Evolutionary conservation across 805 yeast genomes (phyloP).

Genomic region (Yarrowia osloensis): DNA sequence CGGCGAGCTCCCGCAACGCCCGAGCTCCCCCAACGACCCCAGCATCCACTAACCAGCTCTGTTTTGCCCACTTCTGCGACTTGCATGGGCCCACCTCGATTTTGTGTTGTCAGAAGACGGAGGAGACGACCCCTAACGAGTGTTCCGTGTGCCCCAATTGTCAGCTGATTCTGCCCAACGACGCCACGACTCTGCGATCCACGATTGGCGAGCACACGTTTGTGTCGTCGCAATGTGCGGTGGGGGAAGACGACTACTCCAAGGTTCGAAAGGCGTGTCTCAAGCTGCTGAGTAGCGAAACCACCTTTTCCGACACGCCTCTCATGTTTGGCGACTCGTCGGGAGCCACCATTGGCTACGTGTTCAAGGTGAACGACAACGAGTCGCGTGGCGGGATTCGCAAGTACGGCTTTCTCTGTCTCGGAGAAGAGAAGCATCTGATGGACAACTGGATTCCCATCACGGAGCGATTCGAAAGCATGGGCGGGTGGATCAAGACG

Average conservation of each 20-base stretch:
- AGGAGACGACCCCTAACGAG: slow-evolving; percentile 26
- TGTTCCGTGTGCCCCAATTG: slow-evolving; percentile 36
- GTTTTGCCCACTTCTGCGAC: slow-evolving; percentile 41
- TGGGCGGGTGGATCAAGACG: slow-evolving; percentile 34
- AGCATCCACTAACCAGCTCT: slow-evolving; percentile 34
- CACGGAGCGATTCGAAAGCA: slow-evolving; percentile 34
- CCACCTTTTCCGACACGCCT: slow-evolving; percentile 36
- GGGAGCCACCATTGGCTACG: slow-evolving; percentile 36
- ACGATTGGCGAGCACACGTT: slow-evolving; percentile 17
- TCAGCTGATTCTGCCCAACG: slow-evolving; percentile 34
- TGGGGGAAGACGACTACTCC: slow-evolving; percentile 36
- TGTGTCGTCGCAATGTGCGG: slow-evolving; percentile 38
- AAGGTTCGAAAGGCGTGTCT: slow-evolving; percentile 40
- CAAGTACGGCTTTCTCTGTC: slow-evolving; percentile 37
- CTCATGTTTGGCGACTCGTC: slow-evolving; percentile 37
- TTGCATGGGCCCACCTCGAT: slow-evolving; percentile 41
- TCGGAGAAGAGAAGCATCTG: slow-evolving; percentile 35
- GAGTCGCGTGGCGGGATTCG: slow-evolving; percentile 37
- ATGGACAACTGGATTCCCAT: slow-evolving; percentile 35
- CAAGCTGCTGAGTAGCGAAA: slow-evolving; percentile 37
- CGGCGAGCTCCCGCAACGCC: not conserved
- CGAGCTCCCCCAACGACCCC: not conserved
- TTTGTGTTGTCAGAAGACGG: slow-evolving; percentile 39
- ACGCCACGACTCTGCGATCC: not conserved
- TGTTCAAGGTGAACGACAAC: slow-evolving; percentile 36